Evolutionary conservation across 1,139 yeast species (phyloP).

Genomic region (Yamadazyma triangularis): DNA sequence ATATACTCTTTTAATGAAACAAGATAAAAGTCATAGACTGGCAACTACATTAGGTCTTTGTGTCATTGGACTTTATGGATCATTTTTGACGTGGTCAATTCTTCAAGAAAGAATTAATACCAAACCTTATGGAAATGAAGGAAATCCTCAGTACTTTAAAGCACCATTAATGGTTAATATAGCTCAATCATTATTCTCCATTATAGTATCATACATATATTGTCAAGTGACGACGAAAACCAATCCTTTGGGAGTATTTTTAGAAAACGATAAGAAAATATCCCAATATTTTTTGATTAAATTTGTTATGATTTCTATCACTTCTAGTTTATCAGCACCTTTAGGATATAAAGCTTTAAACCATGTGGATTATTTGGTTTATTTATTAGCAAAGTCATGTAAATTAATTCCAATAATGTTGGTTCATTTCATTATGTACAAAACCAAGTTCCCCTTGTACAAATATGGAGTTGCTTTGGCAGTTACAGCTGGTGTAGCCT

Average conservation of each 20-base stretch:
- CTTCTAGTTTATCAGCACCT: slow-evolving; percentile 82
- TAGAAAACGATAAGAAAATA: slow-evolving; percentile 19
- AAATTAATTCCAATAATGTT: slow-evolving; percentile 89
- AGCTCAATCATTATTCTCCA: slow-evolving; percentile 71
- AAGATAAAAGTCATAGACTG: slow-evolving; percentile 6
- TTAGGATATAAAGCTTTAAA: slow-evolving; percentile 68
- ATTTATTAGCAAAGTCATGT: slow-evolving; percentile 86
- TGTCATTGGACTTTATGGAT: slow-evolving; percentile 71
- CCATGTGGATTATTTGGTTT: slow-evolving; percentile 84
- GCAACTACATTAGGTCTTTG: slow-evolving; percentile 44
- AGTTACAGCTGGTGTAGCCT: slow-evolving; percentile 77
- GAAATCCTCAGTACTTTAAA: slow-evolving; percentile 45
- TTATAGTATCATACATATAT: slow-evolving; percentile 61
- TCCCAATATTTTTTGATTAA: slow-evolving; percentile 25
- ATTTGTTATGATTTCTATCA: slow-evolving; percentile 61
- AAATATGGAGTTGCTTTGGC: slow-evolving; percentile 72
- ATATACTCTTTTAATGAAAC: neutral
- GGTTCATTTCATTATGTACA: slow-evolving; percentile 71
- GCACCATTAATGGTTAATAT: slow-evolving; percentile 75
- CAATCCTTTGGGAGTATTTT: slow-evolving; percentile 28
- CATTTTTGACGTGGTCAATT: slow-evolving; percentile 88
- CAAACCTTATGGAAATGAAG: slow-evolving; percentile 56
- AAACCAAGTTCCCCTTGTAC: slow-evolving; percentile 65
- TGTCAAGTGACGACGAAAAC: slow-evolving; percentile 30
- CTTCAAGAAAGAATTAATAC: slow-evolving; percentile 86